Percentiles rank a stretch among this genome's conserved stretches.
Evolutionary conservation across 1,284 basidiomycete genomes (phyloP).

Genomic region (Bondarzewia mesenterica): DNA sequence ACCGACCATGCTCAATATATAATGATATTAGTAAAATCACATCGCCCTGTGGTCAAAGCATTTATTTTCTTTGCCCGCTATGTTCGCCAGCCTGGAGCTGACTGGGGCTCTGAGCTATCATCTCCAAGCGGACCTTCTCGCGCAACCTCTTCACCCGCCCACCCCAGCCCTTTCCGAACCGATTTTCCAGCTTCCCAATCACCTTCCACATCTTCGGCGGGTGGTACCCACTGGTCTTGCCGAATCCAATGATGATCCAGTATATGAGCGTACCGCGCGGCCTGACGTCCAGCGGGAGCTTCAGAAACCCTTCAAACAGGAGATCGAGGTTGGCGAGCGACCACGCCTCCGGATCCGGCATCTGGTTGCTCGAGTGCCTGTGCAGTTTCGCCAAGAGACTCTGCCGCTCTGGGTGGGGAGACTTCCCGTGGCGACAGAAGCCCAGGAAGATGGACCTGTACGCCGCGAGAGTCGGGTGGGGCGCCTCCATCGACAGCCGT

Average conservation of each 20-base stretch:
- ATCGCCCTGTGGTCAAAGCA: no score
- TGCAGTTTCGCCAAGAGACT: neutral
- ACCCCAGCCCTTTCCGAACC: slow-evolving; percentile 40
- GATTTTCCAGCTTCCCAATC: slow-evolving; percentile 45
- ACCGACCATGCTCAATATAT: neutral
- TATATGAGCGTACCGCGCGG: slow-evolving; percentile 43
- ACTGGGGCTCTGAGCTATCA: no score
- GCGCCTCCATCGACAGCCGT: slow-evolving; percentile 11
- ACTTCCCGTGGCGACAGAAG: slow-evolving; percentile 55
- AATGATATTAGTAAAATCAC: neutral
- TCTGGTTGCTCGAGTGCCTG: neutral
- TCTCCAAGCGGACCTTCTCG: slow-evolving; percentile 15
- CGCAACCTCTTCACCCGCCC: slow-evolving; percentile 36
- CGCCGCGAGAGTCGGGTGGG: slow-evolving; percentile 39
- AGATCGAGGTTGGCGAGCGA: slow-evolving; percentile 42
- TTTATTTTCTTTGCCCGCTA: no score
- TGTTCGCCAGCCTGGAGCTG: no score
- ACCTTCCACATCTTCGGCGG: slow-evolving; percentile 37
- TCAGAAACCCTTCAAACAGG: slow-evolving; percentile 53
- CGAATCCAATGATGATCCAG: slow-evolving; percentile 59
- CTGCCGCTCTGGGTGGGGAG: neutral
- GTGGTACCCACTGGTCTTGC: slow-evolving; percentile 46
- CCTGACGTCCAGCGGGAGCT: slow-evolving; percentile 32
- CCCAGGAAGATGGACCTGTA: slow-evolving; percentile 75
- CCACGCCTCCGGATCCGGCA: slow-evolving; percentile 30